A percentile compares a stretch with the other conserved stretches of the same genome.
phyloP scores from a whole-genome alignment of 179 eudicot species.

The Spergularia azorica region DNA sequence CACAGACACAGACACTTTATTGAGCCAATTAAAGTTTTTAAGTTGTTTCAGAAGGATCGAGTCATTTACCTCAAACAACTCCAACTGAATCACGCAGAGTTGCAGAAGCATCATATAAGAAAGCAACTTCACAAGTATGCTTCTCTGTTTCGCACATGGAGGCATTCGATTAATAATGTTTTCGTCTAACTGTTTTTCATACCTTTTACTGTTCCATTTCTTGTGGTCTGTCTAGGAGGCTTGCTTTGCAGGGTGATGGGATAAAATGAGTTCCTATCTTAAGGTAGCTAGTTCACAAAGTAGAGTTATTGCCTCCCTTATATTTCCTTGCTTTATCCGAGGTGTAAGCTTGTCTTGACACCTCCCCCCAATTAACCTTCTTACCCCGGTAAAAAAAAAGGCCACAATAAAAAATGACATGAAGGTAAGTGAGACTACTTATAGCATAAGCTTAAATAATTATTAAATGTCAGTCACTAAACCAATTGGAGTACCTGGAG shows the following conservation, averaged over 20 bases:
- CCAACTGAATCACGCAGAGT: not conserved
- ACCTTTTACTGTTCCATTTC: not conserved
- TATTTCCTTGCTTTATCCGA: not conserved
- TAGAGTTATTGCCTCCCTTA: not conserved
- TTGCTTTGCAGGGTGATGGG: not conserved
- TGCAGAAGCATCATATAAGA: not conserved
- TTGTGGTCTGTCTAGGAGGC: not conserved
- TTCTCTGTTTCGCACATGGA: not conserved
- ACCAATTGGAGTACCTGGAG: conserved; percentile 64
- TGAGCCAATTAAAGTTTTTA: not conserved
- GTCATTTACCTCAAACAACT: not conserved
- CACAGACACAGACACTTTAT: not conserved
- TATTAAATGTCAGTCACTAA: not conserved
- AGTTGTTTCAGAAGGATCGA: not conserved
- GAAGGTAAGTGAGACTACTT: not conserved
- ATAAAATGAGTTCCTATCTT: too few species aligned
- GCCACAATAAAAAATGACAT: not conserved
- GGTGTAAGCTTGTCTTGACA: not conserved
- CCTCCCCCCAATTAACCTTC: not conserved
- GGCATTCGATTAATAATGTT: not conserved
- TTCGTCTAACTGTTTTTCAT: not conserved
- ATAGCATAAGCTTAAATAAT: not conserved
- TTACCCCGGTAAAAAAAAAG: not conserved
- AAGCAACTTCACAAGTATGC: not conserved
- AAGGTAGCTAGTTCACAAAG: too few species aligned